Conservation (phyloP, 1,139 yeast species). For the Schwanniomyces etchellsii region DNA sequence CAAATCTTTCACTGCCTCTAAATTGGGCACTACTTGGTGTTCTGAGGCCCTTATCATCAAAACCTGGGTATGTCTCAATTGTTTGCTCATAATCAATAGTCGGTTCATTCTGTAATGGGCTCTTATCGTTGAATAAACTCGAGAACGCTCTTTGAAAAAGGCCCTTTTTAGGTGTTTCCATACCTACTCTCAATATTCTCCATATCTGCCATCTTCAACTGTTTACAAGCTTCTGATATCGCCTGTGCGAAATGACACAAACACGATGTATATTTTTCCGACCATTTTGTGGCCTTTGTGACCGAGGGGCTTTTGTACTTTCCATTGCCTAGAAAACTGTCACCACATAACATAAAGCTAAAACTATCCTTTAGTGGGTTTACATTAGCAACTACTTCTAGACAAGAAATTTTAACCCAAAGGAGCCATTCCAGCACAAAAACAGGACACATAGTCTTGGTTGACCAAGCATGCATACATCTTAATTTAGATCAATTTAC, state of each 20-base stretch:
- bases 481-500: too few species aligned
- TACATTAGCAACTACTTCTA: too few species aligned
- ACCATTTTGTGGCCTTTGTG: too few species aligned
- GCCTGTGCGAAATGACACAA: not conserved
- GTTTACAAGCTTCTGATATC: too few species aligned
- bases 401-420: too few species aligned
- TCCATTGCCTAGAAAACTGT: too few species aligned
- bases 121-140: constrained; percentile 10
- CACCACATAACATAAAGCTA: too few species aligned
- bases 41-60: not conserved
- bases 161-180: constrained; percentile 5
- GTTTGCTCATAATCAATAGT: constrained; percentile 34
- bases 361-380: too few species aligned
- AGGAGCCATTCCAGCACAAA: too few species aligned
- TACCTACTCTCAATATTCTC: not conserved
- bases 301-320: too few species aligned
- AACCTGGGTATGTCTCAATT: constrained; percentile 5
- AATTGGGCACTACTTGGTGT: not conserved
- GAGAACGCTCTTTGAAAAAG: constrained; percentile 8
- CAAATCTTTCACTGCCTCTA: not conserved
- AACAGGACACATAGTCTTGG: too few species aligned
- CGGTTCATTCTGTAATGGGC: constrained; percentile 29
- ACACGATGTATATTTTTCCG: not conserved
- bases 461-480: too few species aligned
- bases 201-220: not conserved